Conservation (phyloP, 208 protist species). For the Leishmania martiniquensis region DNA sequence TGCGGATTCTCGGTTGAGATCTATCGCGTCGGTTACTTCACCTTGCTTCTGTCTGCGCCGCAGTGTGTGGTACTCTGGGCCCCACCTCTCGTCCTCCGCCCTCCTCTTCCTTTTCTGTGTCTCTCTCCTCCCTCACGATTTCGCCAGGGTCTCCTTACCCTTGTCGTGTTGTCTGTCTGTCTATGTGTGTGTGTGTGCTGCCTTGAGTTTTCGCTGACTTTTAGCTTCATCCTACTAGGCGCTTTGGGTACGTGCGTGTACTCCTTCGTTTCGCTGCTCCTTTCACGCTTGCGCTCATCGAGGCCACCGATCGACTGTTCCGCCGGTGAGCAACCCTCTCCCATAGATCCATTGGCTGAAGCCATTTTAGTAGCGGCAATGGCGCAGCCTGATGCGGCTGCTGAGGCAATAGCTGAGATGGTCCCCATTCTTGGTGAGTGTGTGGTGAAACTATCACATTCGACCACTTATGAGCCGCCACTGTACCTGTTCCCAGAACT, state of each 20-base stretch:
- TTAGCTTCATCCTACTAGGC: not conserved
- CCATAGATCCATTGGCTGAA: not conserved
- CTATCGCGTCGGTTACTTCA: not conserved
- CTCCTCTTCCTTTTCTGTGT: not conserved
- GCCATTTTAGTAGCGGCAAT: not conserved
- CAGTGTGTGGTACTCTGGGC: no score
- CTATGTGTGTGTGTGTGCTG: not conserved
- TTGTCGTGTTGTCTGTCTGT: constrained; percentile 13
- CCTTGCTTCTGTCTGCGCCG: no score
- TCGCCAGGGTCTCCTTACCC: not conserved
- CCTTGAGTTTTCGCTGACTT: no score
- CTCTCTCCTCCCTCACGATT: not conserved
- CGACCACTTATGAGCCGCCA: constrained; percentile 82
- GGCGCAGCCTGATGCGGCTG: not conserved
- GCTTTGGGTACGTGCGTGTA: not conserved
- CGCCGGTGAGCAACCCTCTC: not conserved
- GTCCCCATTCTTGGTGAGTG: constrained; percentile 65
- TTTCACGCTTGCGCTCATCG: not conserved
- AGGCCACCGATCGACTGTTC: not conserved
- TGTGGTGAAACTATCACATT: constrained; percentile 51
- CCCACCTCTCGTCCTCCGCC: no score
- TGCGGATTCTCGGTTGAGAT: not conserved
- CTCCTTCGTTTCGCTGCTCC: not conserved
- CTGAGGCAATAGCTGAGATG: not conserved
- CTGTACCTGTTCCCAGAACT: constrained; percentile 89